Conservation (phyloP, 2,329 filamentous ascomycete species). For the Aspergillus arachidicola region DNA sequence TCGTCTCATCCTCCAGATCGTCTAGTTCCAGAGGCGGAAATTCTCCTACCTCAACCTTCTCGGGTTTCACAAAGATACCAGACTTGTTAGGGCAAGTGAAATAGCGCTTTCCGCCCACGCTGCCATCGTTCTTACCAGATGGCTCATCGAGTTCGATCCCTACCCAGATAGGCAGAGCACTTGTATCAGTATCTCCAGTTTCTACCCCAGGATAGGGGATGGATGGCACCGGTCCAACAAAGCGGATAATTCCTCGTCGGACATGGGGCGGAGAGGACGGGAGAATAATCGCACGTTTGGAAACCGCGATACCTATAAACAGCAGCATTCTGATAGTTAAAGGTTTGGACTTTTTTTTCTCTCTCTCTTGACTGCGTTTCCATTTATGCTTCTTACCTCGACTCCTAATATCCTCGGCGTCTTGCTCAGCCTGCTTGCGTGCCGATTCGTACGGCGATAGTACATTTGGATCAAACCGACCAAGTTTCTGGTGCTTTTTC, state of each 20-base stretch:
- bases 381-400: constrained; percentile 56
- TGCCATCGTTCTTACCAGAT: constrained; percentile 66
- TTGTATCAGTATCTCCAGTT: constrained; percentile 22
- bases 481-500: constrained; percentile 95
- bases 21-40: constrained; percentile 55
- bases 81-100: constrained; percentile 57
- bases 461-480: constrained; percentile 88
- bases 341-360: neutral
- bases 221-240: constrained; percentile 43
- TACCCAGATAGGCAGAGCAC: constrained; percentile 52
- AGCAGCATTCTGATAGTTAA: neutral
- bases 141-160: constrained; percentile 66
- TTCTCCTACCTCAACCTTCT: constrained; percentile 64
- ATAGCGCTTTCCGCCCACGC: constrained; percentile 53
- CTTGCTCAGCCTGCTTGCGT: constrained; percentile 64
- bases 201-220: constrained; percentile 40
- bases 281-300: constrained; percentile 47
- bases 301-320: constrained; percentile 44
- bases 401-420: constrained; percentile 62
- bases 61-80: constrained; percentile 64
- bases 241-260: constrained; percentile 47
- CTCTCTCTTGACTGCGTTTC: neutral
- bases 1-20: constrained; percentile 54
- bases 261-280: constrained; percentile 46
- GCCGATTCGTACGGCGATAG: constrained; percentile 73